A percentile compares a stretch with the other conserved stretches of the same genome.
Conservation (phyloP, 2,329 filamentous ascomycete genomes). For the Neoascochyta sp. region DNA sequence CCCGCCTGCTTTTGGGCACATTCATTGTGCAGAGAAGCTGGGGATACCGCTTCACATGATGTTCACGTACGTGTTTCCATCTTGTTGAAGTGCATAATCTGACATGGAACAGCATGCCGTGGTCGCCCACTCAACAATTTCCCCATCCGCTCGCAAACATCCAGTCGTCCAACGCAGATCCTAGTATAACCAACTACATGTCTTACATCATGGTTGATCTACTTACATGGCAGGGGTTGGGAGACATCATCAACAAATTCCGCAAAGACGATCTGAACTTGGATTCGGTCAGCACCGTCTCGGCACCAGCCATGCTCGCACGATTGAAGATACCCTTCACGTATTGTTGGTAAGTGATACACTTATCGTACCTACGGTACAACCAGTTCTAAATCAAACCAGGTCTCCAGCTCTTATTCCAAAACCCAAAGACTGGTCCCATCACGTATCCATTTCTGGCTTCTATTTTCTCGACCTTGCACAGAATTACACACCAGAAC, state of each 20-base stretch:
- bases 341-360: conserved; percentile 69
- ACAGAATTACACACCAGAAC: conserved; percentile 38
- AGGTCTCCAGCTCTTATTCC: conserved; percentile 43
- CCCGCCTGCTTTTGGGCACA: conserved; percentile 71
- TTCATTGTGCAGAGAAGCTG: conserved; percentile 71
- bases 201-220: conserved; percentile 83
- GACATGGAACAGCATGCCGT: conserved; percentile 65
- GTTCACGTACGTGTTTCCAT: conserved; percentile 65
- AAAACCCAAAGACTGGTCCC: conserved; percentile 47
- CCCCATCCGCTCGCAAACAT: conserved; percentile 85
- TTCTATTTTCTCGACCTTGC: conserved; percentile 42
- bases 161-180: conserved; percentile 69
- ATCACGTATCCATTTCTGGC: conserved; percentile 40
- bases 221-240: conserved; percentile 89
- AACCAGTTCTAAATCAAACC: conserved; percentile 1
- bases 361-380: neutral
- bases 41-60: conserved; percentile 77
- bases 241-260: conserved; percentile 87
- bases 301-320: conserved; percentile 75
- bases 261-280: conserved; percentile 70
- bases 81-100: neutral
- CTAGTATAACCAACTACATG: conserved; percentile 74
- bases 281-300: conserved; percentile 73
- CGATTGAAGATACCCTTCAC: conserved; percentile 78
- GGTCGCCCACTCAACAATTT: conserved; percentile 80